A percentile compares a stretch with the other conserved stretches of the same genome.
Evolutionary conservation across 2,329 filamentous ascomycete species (phyloP).

Genomic region (Cordyceps pruinosa): DNA sequence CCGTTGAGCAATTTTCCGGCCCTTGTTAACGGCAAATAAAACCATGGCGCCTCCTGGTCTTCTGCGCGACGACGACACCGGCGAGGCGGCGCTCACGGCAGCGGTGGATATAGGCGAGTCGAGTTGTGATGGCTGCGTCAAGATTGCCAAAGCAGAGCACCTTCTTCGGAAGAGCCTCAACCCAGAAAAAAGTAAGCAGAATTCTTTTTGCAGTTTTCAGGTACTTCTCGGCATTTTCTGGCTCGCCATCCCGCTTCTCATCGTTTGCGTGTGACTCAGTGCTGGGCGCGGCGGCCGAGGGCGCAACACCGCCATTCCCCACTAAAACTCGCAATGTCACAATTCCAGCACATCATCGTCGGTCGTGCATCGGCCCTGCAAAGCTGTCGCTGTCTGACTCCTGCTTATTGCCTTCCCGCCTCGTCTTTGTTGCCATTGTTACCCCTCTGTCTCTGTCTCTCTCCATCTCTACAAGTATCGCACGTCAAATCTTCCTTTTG

Average conservation of each 20-base stretch:
- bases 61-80: not conserved
- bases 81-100: not conserved
- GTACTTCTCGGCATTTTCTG: not conserved
- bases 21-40: not conserved
- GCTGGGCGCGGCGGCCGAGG: too few species aligned
- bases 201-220: not conserved
- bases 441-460: not conserved
- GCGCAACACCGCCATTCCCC: not conserved
- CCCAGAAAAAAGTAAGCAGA: not conserved
- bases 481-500: too few species aligned
- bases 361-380: not conserved
- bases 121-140: slow-evolving; percentile 4
- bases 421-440: too few species aligned
- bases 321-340: slow-evolving; percentile 13
- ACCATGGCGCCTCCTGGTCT: slow-evolving; percentile 4
- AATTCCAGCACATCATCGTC: slow-evolving; percentile 12
- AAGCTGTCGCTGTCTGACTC: not conserved
- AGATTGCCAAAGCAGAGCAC: slow-evolving; percentile 8
- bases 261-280: not conserved
- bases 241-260: not conserved
- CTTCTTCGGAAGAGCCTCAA: not conserved
- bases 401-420: not conserved
- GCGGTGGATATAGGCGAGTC: not conserved
- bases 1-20: not conserved
- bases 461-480: not conserved